Percentiles rank a stretch among this genome's conserved stretches.
phyloP scores from a whole-genome alignment of 1,284 basidiomycete species.

The Cronartium quercuum region DNA sequence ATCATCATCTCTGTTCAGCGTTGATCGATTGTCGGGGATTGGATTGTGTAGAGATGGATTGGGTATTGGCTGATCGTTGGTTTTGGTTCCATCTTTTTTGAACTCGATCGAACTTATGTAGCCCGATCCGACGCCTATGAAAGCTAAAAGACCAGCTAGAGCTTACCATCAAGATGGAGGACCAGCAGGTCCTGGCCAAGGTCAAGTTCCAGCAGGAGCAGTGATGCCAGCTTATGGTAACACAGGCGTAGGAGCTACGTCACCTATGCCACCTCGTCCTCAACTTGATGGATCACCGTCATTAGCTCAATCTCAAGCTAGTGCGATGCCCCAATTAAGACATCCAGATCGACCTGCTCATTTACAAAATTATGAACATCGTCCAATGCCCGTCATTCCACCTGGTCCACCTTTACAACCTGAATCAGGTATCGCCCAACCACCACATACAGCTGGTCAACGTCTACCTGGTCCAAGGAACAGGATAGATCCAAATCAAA shows the following conservation, averaged over 20 bases:
- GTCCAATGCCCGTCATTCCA: conserved; percentile 25
- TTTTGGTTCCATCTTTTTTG: no score
- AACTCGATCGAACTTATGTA: not conserved
- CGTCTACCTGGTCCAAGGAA: conserved; percentile 61
- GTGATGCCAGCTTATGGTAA: conserved; percentile 20
- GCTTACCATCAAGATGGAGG: conserved; percentile 46
- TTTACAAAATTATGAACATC: conserved; percentile 28
- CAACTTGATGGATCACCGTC: conserved; percentile 1
- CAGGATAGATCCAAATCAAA: conserved; percentile 80
- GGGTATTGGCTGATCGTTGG: no score
- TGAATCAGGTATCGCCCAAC: conserved; percentile 46
- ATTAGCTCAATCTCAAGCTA: not conserved
- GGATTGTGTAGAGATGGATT: no score
- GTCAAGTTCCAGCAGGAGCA: not conserved
- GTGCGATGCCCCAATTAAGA: not conserved
- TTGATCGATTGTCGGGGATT: no score
- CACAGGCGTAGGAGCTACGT: not conserved
- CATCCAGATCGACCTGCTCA: conserved; percentile 26
- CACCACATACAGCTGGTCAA: conserved; percentile 51
- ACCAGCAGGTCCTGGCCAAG: not conserved
- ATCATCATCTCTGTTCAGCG: no score
- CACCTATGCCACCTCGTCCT: conserved; percentile 29
- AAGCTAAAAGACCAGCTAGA: conserved; percentile 47
- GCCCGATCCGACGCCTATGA: not conserved
- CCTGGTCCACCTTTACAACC: conserved; percentile 31